Evolutionary conservation across 352 stramenopile genomes (phyloP), one percentile per base, ranked within the genome.

Genomic region (Vaucheria bursata): DNA sequence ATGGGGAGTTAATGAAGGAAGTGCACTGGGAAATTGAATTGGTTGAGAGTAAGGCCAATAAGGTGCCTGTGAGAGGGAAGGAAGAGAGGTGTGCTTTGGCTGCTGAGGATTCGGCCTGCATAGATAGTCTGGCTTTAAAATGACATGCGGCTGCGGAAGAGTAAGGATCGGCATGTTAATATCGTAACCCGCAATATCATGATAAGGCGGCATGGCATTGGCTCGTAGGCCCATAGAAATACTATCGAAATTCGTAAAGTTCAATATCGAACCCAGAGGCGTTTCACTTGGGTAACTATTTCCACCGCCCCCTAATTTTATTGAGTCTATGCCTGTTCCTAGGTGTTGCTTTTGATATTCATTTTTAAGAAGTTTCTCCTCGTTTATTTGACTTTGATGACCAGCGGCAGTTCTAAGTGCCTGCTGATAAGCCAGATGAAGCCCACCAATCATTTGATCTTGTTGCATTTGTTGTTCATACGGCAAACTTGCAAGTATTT

Each of bases 321-420:
- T 85, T 6, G 66, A 37, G 37, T 49, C 36, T 74, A 87, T 78
- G 25, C n/a, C n/a, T n/a, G n/a, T n/a, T n/a, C n/a, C n/a, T n/a
- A n/a, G n/a, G n/a, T n/a, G n/a, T n/a, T n/a, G n/a, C n/a, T n/a
- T n/a, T n/a, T n/a, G n/a, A n/a, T n/a, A n/a, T n/a, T n/a, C n/a
- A n/a, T n/a, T n/a, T n/a, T n/a, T n/a, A n/a, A n/a, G n/a, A n/a
- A n/a, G n/a, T n/a, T n/a, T n/a, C n/a, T n/a, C n/a, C n/a, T n/a
- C n/a, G n/a, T n/a, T n/a, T n/a, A n/a, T n/a, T n/a, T n/a, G n/a
- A n/a, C n/a, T n/a, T n/a, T n/a, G n/a, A n/a, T n/a, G n/a, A n/a
- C n/a, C n/a, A n/a, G n/a, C n/a, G n/a, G n/a, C n/a, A n/a, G n/a
- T n/a, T n/a, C n/a, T n/a, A n/a, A n/a, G n/a, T n/a, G n/a, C n/a